Evolutionary conservation across 2,329 filamentous ascomycete genomes (phyloP), one percentile per base, ranked within the genome.

Genomic region (Fusarium sp.): DNA sequence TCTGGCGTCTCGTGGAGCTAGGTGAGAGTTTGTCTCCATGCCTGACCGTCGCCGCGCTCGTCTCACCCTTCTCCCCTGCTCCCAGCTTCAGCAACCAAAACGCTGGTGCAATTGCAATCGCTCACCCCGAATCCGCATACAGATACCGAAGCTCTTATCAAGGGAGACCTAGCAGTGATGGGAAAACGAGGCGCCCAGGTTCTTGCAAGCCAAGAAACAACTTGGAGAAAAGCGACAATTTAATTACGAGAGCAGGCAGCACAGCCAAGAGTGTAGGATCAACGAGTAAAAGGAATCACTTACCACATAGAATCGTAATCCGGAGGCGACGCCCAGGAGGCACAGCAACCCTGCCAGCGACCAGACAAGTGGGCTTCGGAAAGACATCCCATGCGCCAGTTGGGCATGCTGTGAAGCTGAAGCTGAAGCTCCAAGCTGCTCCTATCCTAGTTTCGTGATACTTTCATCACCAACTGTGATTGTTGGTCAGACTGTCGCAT

Each of bases 241-340:
- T 16, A 33, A 63, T 56, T 56, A 27, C 35, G 24, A 40, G 31
- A 56, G 60, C 60, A 27, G 20, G 44, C 44, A 38, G 22, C 60
- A n/a, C 24, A 42, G 60, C 60, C 44, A 62, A 55, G 60, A 40
- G 46, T n/a, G 29, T 20, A 40, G 60, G 33, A 55, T 33, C 44
- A 62, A 42, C 46, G 46, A 31, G 29, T 20, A 42, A 20, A n/a
- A 29, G 22, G 27, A 63, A 42, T 63, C 61, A 16, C 36, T 63
- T 63, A 63, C 61, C 61, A 56, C 49, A 63, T 63, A 63, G 61
- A 63, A 42, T 57, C 49, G 36, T 44, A 63, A 56, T 63, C 36
- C 29, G 36, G 49, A 63, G 60, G 33, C 49, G 60, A 42, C 49
- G 36, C 61, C 61, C 49, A 56, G 61, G 49, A 56, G 49, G 61